phyloP scores from a whole-genome alignment of 805 yeast species.

The Candida krabiensis region DNA sequence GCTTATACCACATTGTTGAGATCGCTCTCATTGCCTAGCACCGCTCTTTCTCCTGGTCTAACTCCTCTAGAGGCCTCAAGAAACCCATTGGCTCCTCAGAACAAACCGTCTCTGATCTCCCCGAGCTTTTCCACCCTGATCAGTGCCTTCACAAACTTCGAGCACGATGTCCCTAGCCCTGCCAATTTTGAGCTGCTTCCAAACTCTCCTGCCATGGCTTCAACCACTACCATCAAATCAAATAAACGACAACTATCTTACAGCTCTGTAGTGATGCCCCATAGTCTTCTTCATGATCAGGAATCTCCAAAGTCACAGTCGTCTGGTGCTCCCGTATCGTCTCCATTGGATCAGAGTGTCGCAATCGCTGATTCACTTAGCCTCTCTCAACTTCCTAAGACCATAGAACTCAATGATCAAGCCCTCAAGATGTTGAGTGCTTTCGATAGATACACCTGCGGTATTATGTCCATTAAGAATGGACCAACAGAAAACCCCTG shows the following conservation, averaged over 20 bases:
- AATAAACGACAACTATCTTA: not conserved
- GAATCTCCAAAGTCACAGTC: constrained; percentile 6
- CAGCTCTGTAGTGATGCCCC: constrained; percentile 12
- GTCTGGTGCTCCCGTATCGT: not conserved
- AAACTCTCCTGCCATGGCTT: constrained; percentile 6
- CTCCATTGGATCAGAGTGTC: constrained; percentile 1
- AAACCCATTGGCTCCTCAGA: not conserved
- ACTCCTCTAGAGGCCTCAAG: not conserved
- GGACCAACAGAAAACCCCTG: constrained; percentile 71
- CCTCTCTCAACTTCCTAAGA: constrained; percentile 18
- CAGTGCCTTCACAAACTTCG: constrained; percentile 30
- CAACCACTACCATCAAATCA: not conserved
- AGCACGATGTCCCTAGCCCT: constrained; percentile 27
- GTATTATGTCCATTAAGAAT: constrained; percentile 61
- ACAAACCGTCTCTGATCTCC: constrained; percentile 16
- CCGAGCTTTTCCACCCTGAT: constrained; percentile 29
- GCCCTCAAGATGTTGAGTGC: constrained; percentile 32
- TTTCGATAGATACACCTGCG: constrained; percentile 48
- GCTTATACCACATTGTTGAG: constrained; percentile 13
- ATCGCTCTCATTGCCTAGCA: constrained; percentile 12
- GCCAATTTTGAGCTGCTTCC: constrained; percentile 21
- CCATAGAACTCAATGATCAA: constrained; percentile 31
- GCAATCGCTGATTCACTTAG: constrained; percentile 2
- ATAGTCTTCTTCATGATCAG: constrained; percentile 10
- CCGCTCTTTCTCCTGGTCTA: constrained; percentile 13